These are phyloP conservation scores for Favolaschia claudopus DNA, from an alignment of 768 basidiomycete species.

Conservation along the genomic window DNA sequence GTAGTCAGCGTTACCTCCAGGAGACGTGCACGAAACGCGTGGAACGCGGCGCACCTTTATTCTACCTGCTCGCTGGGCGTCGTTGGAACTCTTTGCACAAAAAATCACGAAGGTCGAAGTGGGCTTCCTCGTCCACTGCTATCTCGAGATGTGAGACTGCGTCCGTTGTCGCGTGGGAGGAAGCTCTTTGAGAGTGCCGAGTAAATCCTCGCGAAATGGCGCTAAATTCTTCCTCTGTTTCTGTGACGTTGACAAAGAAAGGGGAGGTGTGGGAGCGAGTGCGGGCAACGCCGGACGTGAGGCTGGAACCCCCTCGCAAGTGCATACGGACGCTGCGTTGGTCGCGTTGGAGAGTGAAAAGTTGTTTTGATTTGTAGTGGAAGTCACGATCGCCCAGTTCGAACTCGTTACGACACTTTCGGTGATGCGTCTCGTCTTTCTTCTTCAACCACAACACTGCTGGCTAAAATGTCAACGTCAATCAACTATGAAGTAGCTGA, in stretches of 20 bases:
- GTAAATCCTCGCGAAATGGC: conserved; percentile 57
- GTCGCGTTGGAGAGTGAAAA: too few relatives aligned
- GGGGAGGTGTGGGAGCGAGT: neutral
- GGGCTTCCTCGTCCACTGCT: conserved; percentile 39
- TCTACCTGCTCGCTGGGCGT: conserved; percentile 68
- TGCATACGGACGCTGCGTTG: too few relatives aligned
- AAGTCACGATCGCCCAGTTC: too few relatives aligned
- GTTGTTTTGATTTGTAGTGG: too few relatives aligned
- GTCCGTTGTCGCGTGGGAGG: conserved; percentile 39
- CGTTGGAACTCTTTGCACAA: conserved; percentile 71
- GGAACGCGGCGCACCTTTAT: conserved; percentile 53
- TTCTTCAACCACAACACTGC: too few relatives aligned
- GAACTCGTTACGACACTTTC: too few relatives aligned
- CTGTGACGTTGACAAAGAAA: conserved; percentile 55
- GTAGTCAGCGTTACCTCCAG: conserved; percentile 3
- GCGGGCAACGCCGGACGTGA: too few relatives aligned
- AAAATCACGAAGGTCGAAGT: conserved; percentile 74
- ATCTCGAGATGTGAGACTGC: conserved; percentile 54
- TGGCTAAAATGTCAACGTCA: too few relatives aligned
- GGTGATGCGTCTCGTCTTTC: too few relatives aligned
- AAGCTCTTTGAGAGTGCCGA: conserved; percentile 29
- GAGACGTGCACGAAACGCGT: neutral
- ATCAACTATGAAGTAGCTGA: too few relatives aligned
- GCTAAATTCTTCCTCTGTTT: conserved; percentile 62
- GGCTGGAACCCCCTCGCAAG: too few relatives aligned